These are phyloP conservation scores for Actinomortierella ambigua DNA, from an alignment of 371 early-diverging fungal genomes.

Conservation along the genomic window DNA sequence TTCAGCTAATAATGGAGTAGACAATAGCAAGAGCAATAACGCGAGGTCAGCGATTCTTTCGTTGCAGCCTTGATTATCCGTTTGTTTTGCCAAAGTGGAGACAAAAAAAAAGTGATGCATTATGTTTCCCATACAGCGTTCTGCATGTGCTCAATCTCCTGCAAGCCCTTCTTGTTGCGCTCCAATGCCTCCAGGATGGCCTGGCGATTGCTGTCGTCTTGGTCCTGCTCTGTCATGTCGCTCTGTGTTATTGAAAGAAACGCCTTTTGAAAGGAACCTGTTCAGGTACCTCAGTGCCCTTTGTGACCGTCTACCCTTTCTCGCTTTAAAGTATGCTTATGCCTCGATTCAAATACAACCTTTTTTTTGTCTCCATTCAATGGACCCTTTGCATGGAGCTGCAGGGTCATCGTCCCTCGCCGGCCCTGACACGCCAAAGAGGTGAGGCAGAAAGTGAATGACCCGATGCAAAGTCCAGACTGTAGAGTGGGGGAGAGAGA, in stretches of 20 bases:
- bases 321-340: no score
- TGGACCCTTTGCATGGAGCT: no score
- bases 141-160: slow-evolving; percentile 42
- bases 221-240: not conserved
- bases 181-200: slow-evolving; percentile 24
- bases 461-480: slow-evolving; percentile 4
- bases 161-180: slow-evolving; percentile 21
- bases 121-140: slow-evolving; percentile 20
- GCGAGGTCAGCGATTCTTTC: no score
- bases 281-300: no score
- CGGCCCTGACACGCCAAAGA: slow-evolving; percentile 1
- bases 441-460: not conserved
- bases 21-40: not conserved
- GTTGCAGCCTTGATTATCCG: no score
- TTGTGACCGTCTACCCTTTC: no score
- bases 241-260: no score
- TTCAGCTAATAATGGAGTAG: slow-evolving; percentile 15
- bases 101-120: not conserved
- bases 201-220: slow-evolving; percentile 3
- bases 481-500: no score
- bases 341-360: no score
- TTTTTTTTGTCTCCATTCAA: no score
- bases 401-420: not conserved
- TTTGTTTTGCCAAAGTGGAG: not conserved
- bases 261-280: no score